Base-by-base conservation (phyloP, 495 filamentous ascomycete genomes). In the Chaetomium fimeti region DNA sequence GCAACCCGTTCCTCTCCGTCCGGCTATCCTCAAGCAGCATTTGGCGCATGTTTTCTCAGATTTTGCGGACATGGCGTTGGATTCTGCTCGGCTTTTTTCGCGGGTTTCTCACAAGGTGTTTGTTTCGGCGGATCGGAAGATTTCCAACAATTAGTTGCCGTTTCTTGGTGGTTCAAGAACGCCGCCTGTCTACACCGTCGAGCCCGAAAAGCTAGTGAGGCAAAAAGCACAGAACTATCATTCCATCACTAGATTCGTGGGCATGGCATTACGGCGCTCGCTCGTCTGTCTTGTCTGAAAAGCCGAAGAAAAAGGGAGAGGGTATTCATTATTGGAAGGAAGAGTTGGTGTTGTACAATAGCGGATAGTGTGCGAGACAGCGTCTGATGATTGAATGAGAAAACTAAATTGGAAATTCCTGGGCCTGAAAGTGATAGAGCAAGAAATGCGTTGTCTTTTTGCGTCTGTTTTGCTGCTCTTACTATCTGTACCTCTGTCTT, bases 351-450 rank as follows among this genome's bases (percentile, higher is more conserved):
- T 52, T 40, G 42, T 43, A 29, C 28, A 48, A 49, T 20, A 45
- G 40, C 6, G 48, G 36, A 45, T 22, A 40, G 57, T 63, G 9
- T 57, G 64, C 15, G 51, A 47, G 49, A 48, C 38, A 60, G 48
- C 32, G 51, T 55, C 36, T 65, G 45, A 67, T 68, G 63, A 66
- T n/a, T 68, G 69, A 71, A 71, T 65, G 64, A 66, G 27, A 65
- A 65, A 64, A 60, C 43, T 64, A 66, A 66, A 71, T 68, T 68
- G 65, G 57, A 67, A 53, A 51, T 6, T 40, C 20, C 8, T 55
- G 42, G 45, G n/a, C 5, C 6, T 2, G 25, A 24, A 29, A 2
- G 22, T 55, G 38, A 54, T 2, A 15, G 5, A 55, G 60, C 15
- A 43, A 18, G n/a, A n/a, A n/a, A n/a, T n/a, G n/a, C n/a, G n/a